A percentile compares a stretch with the other conserved stretches of the same genome.
Evolutionary conservation across 192 early-diverging fungal genomes (phyloP).

Genomic region (Coemansia sp.): DNA sequence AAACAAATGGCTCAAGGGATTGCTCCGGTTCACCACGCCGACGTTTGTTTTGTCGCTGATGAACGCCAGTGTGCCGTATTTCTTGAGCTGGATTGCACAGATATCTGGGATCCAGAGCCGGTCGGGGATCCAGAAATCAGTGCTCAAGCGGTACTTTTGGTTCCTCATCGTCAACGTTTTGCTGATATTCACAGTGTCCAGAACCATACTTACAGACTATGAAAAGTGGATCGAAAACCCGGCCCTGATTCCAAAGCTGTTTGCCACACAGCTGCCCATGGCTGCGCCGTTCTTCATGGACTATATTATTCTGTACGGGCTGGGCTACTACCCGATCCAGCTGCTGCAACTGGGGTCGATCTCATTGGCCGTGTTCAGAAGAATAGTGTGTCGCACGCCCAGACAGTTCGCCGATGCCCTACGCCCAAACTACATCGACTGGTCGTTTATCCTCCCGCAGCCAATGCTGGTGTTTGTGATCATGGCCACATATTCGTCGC

Average conservation of each 20-base stretch:
- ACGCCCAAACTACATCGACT: slow-evolving; percentile 66
- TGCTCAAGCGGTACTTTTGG: slow-evolving; percentile 66
- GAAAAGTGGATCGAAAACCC: slow-evolving; percentile 72
- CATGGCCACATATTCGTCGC: slow-evolving; percentile 72
- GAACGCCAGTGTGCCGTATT: slow-evolving; percentile 44
- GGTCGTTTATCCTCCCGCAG: slow-evolving; percentile 67
- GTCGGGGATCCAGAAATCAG: slow-evolving; percentile 45
- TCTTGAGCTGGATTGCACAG: slow-evolving; percentile 44
- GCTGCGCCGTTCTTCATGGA: slow-evolving; percentile 82
- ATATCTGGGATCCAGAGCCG: slow-evolving; percentile 50
- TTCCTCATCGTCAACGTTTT: slow-evolving; percentile 78
- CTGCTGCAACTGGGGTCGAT: slow-evolving; percentile 70
- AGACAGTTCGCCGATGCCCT: slow-evolving; percentile 74
- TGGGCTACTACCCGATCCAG: slow-evolving; percentile 67
- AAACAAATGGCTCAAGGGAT: slow-evolving; percentile 49
- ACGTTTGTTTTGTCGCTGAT: slow-evolving; percentile 45
- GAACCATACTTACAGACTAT: slow-evolving; percentile 65
- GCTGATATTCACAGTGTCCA: slow-evolving; percentile 70
- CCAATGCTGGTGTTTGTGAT: slow-evolving; percentile 76
- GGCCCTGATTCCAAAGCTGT: slow-evolving; percentile 60
- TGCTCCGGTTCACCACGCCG: slow-evolving; percentile 47
- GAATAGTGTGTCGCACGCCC: slow-evolving; percentile 72
- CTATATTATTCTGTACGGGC: slow-evolving; percentile 71
- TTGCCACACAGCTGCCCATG: slow-evolving; percentile 69
- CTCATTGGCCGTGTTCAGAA: slow-evolving; percentile 53